Percentiles rank a stretch among this genome's conserved stretches.
These are phyloP conservation scores for Aspergillus sp. DNA, from an alignment of 2,329 filamentous ascomycete genomes.

Conservation along the genomic window DNA sequence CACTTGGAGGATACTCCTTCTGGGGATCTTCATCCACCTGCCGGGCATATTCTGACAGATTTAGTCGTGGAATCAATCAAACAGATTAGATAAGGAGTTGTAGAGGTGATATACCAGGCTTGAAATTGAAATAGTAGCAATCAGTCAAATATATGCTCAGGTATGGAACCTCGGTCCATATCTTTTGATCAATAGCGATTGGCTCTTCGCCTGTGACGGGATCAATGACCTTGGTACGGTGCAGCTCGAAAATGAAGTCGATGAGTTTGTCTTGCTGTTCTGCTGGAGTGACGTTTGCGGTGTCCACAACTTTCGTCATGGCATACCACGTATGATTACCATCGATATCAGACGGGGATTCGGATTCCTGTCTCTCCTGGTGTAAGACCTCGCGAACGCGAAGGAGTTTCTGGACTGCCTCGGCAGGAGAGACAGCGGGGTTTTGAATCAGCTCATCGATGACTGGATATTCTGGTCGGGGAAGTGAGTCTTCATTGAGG, in stretches of 20 bases:
- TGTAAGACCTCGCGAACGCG: neutral
- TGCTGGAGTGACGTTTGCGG: neutral
- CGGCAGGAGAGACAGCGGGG: neutral
- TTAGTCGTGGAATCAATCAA: neutral
- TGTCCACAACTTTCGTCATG: neutral
- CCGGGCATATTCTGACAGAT: neutral
- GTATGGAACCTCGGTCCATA: neutral
- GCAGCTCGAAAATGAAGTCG: neutral
- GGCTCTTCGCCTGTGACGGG: neutral
- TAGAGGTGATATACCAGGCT: neutral
- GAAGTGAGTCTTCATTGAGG: neutral
- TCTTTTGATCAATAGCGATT: neutral
- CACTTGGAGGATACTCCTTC: neutral
- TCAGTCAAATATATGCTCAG: neutral
- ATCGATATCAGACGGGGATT: neutral
- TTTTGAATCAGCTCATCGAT: neutral
- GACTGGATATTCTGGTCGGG: neutral
- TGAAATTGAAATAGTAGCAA: neutral
- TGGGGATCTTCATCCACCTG: no score
- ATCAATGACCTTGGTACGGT: neutral
- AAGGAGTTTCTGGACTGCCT: neutral
- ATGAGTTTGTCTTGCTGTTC: neutral
- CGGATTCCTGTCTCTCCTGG: neutral
- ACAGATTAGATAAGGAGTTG: no score
- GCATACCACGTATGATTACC: neutral